Evolutionary conservation across 2,329 filamentous ascomycete genomes (phyloP).

Genomic region (Phialophora macrospora): DNA sequence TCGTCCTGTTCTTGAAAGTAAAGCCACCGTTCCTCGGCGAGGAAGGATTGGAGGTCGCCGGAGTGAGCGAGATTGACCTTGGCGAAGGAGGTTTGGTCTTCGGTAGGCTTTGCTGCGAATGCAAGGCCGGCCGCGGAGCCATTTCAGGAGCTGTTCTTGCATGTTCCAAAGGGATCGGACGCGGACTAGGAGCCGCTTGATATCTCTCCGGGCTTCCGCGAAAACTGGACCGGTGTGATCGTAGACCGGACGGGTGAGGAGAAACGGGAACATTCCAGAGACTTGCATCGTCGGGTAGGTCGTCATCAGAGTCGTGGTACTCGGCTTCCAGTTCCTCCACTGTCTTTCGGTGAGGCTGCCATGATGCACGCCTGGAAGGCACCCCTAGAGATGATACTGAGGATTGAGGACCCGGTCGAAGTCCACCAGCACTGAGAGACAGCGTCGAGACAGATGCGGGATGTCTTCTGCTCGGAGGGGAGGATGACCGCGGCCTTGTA

Average conservation of each 20-base stretch:
- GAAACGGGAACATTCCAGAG: slow-evolving; percentile 58
- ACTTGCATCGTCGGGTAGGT: slow-evolving; percentile 56
- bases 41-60: slow-evolving; percentile 26
- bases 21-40: slow-evolving; percentile 39
- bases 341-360: slow-evolving; percentile 53
- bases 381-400: slow-evolving; percentile 31
- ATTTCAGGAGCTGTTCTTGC: slow-evolving; percentile 41
- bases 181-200: slow-evolving; percentile 39
- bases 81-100: slow-evolving; percentile 34
- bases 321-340: slow-evolving; percentile 56
- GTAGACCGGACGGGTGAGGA: slow-evolving; percentile 50
- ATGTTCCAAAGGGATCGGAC: slow-evolving; percentile 52
- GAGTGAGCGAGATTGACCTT: slow-evolving; percentile 31
- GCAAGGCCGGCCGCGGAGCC: slow-evolving; percentile 38
- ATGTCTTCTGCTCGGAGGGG: slow-evolving; percentile 30
- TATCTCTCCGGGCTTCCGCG: slow-evolving; percentile 49
- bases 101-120: slow-evolving; percentile 43
- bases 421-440: slow-evolving; percentile 27
- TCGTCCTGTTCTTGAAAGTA: slow-evolving; percentile 51
- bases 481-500: slow-evolving; percentile 33
- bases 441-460: slow-evolving; percentile 22
- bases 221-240: slow-evolving; percentile 46
- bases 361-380: slow-evolving; percentile 45
- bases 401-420: slow-evolving; percentile 32
- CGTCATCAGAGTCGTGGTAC: slow-evolving; percentile 58